A percentile compares a stretch with the other conserved stretches of the same genome.
Conservation (phyloP, 2,329 filamentous ascomycete species). For the Thelonectria olida region DNA sequence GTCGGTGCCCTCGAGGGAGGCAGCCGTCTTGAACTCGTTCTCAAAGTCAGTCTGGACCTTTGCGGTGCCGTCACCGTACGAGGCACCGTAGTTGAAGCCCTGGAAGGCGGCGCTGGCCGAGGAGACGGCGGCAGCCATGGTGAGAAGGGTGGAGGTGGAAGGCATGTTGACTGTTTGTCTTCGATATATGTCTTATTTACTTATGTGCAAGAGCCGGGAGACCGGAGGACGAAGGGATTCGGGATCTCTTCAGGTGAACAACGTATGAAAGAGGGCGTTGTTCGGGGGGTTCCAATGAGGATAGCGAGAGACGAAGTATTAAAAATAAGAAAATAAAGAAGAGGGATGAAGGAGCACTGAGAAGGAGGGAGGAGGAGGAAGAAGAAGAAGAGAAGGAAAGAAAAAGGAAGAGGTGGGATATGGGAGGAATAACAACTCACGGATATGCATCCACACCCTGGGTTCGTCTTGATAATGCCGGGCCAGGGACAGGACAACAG, state of each 20-base stretch:
- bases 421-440: constrained; percentile 23
- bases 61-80: constrained; percentile 66
- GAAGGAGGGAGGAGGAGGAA: background rate
- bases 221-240: constrained; percentile 7
- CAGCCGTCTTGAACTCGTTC: constrained; percentile 73
- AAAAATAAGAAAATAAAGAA: constrained; percentile 1
- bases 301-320: constrained; percentile 6
- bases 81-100: constrained; percentile 80
- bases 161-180: constrained; percentile 41
- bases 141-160: constrained; percentile 44
- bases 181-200: background rate
- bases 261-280: constrained; percentile 29
- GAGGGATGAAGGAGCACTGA: background rate
- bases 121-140: constrained; percentile 47
- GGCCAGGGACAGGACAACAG: background rate
- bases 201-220: background rate
- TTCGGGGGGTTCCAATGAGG: constrained; percentile 3
- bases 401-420: constrained; percentile 6
- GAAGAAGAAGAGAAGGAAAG: background rate
- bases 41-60: constrained; percentile 74
- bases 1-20: constrained; percentile 68
- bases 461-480: background rate
- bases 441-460: constrained; percentile 27
- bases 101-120: constrained; percentile 54
- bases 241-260: constrained; percentile 1